Conservation (phyloP, 345 rosid genomes). For the Euclidium syriacum region DNA sequence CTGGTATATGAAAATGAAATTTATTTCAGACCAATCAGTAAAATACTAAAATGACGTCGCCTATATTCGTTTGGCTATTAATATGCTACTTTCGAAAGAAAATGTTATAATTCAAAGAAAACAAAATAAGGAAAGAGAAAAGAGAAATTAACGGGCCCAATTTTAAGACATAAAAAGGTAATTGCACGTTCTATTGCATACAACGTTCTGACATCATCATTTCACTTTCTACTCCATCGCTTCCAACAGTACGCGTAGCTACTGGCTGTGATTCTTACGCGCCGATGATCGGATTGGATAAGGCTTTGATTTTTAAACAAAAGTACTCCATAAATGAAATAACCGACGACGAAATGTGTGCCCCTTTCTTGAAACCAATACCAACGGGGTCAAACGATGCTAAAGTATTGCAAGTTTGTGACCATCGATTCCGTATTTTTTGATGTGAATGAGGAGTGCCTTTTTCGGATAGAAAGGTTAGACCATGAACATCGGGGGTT, state of each 20-base stretch:
- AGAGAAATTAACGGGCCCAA: constrained; percentile 7
- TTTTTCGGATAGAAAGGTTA: no score
- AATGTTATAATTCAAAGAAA: constrained; percentile 1
- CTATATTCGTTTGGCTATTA: constrained; percentile 4
- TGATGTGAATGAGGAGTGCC: background rate
- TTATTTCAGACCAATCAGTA: no score
- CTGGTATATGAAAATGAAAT: no score
- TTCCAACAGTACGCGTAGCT: constrained; percentile 7
- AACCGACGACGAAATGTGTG: background rate
- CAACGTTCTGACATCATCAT: constrained; percentile 24
- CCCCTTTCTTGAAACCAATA: background rate
- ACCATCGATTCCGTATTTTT: no score
- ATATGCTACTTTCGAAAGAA: background rate
- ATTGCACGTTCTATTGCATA: constrained; percentile 28
- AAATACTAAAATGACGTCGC: constrained; percentile 12
- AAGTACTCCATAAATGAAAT: background rate
- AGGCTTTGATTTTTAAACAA: background rate
- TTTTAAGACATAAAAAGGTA: constrained; percentile 16
- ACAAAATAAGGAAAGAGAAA: background rate
- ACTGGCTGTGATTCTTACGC: background rate
- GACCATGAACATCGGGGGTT: no score
- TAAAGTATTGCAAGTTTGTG: no score
- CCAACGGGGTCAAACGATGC: background rate
- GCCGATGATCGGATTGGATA: constrained; percentile 5
- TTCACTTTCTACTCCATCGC: background rate